phyloP scores from a whole-genome alignment of 2,329 filamentous ascomycete species.

The Microcera coccophila region DNA sequence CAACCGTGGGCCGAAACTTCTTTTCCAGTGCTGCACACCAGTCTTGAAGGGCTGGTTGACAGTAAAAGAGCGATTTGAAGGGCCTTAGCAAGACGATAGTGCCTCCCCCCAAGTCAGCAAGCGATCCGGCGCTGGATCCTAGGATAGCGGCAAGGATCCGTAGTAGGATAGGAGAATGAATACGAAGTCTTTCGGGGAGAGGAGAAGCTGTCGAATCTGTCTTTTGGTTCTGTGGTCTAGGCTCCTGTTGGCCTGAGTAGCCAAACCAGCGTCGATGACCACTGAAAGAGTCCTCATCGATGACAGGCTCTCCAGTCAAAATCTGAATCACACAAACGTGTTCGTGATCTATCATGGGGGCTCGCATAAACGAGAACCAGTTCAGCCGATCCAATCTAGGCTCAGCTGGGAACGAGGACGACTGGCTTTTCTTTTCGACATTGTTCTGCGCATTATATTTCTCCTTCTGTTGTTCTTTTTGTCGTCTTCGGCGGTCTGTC shows the following conservation, averaged over 20 bases:
- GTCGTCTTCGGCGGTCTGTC: too few species aligned
- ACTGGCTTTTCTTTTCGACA: not conserved
- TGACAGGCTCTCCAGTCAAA: not conserved
- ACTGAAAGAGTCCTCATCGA: not conserved
- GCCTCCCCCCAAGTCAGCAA: not conserved
- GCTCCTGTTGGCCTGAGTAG: too few species aligned
- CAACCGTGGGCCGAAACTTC: not conserved
- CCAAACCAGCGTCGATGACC: not conserved
- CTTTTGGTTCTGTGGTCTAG: not conserved
- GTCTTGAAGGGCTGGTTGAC: not conserved
- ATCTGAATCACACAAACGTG: not conserved
- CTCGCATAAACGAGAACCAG: not conserved
- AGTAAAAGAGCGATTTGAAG: constrained; percentile 4
- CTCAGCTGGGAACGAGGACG: not conserved
- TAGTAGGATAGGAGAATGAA: not conserved
- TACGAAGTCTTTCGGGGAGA: not conserved
- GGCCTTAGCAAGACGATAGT: constrained; percentile 3
- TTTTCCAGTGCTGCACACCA: constrained; percentile 2
- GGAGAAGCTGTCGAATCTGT: not conserved
- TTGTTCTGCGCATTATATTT: not conserved
- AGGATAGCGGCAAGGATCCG: not conserved
- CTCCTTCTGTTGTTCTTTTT: not conserved
- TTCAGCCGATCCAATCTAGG: not conserved
- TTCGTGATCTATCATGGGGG: not conserved
- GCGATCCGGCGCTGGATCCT: not conserved